phyloP scores from a whole-genome alignment of 2,329 filamentous ascomycete genomes.

The Alternaria angustiovoidea region DNA sequence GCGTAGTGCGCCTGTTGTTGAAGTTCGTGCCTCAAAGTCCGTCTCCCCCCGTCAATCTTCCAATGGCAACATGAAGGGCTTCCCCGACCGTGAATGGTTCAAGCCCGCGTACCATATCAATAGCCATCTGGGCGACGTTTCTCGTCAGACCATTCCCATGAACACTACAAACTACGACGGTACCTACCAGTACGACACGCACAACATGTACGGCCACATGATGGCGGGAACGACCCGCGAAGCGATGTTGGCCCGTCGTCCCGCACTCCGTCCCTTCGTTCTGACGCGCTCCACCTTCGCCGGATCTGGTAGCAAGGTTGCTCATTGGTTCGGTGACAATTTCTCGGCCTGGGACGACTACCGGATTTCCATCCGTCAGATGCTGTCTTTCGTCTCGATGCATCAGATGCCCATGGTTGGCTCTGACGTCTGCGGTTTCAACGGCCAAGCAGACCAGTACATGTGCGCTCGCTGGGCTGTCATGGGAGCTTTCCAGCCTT shows the following conservation, averaged over 20 bases:
- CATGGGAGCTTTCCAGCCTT: slow-evolving; percentile 76
- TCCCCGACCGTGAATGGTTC: slow-evolving; percentile 70
- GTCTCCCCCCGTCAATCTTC: slow-evolving; percentile 21
- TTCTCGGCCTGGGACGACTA: slow-evolving; percentile 56
- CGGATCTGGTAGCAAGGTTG: slow-evolving; percentile 69
- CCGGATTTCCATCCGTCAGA: slow-evolving; percentile 51
- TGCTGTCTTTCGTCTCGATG: slow-evolving; percentile 57
- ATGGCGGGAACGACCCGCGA: slow-evolving; percentile 72
- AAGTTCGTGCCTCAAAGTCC: background rate
- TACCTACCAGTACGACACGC: slow-evolving; percentile 74
- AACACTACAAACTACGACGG: slow-evolving; percentile 74
- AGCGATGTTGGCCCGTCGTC: slow-evolving; percentile 72
- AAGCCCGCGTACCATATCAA: slow-evolving; percentile 71
- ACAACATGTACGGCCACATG: slow-evolving; percentile 79
- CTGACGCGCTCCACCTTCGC: slow-evolving; percentile 81
- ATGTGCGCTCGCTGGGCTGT: slow-evolving; percentile 80
- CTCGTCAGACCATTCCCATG: slow-evolving; percentile 65
- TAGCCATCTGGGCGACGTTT: slow-evolving; percentile 63
- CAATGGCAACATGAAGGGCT: slow-evolving; percentile 60
- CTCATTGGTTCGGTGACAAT: slow-evolving; percentile 70
- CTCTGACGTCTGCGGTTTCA: slow-evolving; percentile 79
- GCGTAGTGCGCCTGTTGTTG: background rate
- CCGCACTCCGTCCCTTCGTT: slow-evolving; percentile 70
- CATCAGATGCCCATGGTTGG: slow-evolving; percentile 60
- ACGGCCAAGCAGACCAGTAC: slow-evolving; percentile 69